Conservation (phyloP, 768 basidiomycete species). For the Hypsizygus marmoreus region DNA sequence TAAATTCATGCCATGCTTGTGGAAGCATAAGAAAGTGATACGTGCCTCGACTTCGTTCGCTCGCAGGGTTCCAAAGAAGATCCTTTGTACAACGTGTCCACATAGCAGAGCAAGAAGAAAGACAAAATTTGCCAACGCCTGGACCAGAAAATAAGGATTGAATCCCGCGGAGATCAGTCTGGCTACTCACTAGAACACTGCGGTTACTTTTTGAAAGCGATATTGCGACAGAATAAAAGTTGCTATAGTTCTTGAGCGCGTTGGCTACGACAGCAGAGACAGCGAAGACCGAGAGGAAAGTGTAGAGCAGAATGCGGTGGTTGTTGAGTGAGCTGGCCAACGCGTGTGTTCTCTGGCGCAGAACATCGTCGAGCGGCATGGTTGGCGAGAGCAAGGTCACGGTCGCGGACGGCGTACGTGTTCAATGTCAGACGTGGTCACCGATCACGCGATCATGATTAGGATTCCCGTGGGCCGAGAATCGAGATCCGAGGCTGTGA, state of each 20-base stretch:
- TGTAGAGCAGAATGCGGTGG: slow-evolving; percentile 72
- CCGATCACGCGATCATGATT: too few relatives aligned
- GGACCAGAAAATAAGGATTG: slow-evolving; percentile 5
- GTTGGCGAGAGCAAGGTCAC: slow-evolving; percentile 9
- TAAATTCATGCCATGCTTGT: neutral
- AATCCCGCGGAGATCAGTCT: slow-evolving; percentile 2
- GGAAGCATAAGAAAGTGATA: neutral
- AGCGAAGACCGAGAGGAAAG: slow-evolving; percentile 62
- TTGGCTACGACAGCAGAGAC: slow-evolving; percentile 75
- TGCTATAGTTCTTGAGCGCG: slow-evolving; percentile 80
- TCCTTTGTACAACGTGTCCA: slow-evolving; percentile 75
- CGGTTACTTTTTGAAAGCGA: slow-evolving; percentile 91
- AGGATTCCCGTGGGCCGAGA: too few relatives aligned
- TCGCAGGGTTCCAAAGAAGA: slow-evolving; percentile 91
- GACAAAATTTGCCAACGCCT: slow-evolving; percentile 93
- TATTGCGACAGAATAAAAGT: slow-evolving; percentile 94
- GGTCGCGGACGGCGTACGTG: too few relatives aligned
- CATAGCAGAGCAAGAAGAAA: slow-evolving; percentile 74
- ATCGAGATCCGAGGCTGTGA: too few relatives aligned
- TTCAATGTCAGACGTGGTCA: too few relatives aligned
- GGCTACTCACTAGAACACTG: slow-evolving; percentile 76
- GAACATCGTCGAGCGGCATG: slow-evolving; percentile 53
- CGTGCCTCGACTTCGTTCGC: slow-evolving; percentile 90
- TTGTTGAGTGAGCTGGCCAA: slow-evolving; percentile 53
- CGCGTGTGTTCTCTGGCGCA: slow-evolving; percentile 54